A percentile compares a stretch with the other conserved stretches of the same genome.
Evolutionary conservation across 805 yeast species (phyloP).

Genomic region (Grigorovia transvaalensis): DNA sequence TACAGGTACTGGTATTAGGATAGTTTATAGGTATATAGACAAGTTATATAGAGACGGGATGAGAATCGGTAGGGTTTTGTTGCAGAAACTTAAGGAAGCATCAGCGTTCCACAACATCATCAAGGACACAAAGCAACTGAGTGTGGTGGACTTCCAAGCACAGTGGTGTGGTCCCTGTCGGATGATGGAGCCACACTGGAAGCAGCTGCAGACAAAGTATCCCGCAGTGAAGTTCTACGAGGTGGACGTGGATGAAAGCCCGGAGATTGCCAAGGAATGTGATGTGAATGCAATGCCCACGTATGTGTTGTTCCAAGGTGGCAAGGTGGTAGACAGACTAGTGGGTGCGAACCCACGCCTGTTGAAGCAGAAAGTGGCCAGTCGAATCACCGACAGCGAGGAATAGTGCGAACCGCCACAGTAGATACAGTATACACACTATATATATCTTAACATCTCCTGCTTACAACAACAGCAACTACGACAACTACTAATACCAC

Average conservation of each 20-base stretch:
- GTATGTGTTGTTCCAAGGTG: constrained; percentile 50
- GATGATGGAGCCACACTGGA: constrained; percentile 52
- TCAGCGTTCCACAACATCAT: constrained; percentile 30
- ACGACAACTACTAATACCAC: too few species aligned
- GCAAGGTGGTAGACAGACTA: constrained; percentile 44
- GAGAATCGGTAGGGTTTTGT: not conserved
- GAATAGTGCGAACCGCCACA: too few species aligned
- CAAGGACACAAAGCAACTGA: constrained; percentile 23
- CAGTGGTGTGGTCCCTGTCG: constrained; percentile 77
- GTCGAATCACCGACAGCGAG: not conserved
- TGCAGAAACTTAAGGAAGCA: constrained; percentile 16
- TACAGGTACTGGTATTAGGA: not conserved
- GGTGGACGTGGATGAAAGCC: constrained; percentile 58
- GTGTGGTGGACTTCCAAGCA: constrained; percentile 58
- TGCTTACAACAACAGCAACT: too few species aligned
- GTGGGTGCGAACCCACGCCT: constrained; percentile 49
- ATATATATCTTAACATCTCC: too few species aligned
- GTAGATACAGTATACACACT: too few species aligned
- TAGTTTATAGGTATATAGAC: too few species aligned
- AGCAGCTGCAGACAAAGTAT: constrained; percentile 31
- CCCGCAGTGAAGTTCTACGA: constrained; percentile 47
- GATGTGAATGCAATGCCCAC: constrained; percentile 73
- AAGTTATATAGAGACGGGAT: not conserved
- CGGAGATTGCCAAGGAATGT: constrained; percentile 49
- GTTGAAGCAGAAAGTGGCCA: constrained; percentile 15